Evolutionary conservation across 345 rosid genomes (phyloP).

Genomic region (Firmiana major): DNA sequence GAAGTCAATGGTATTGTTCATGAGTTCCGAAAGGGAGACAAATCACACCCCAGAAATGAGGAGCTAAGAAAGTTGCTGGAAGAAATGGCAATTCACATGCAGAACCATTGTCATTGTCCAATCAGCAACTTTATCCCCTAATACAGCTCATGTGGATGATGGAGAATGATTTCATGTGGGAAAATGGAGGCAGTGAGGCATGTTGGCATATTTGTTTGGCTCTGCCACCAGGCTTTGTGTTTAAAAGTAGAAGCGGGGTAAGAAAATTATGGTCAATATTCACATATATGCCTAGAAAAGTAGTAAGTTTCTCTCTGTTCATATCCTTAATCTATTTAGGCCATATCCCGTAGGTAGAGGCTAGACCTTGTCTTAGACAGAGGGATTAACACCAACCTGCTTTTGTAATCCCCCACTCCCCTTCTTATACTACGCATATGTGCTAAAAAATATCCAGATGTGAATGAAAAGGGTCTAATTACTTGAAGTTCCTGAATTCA

Average conservation of each 20-base stretch:
- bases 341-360: background rate
- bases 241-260: background rate
- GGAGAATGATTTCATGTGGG: background rate
- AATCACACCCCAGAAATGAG: slow-evolving; percentile 31
- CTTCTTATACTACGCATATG: background rate
- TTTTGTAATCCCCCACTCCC: background rate
- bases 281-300: background rate
- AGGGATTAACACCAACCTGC: background rate
- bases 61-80: slow-evolving; percentile 29
- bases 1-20: slow-evolving; percentile 45
- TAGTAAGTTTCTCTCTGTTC: background rate
- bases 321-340: background rate
- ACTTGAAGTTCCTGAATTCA: background rate
- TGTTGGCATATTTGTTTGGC: background rate
- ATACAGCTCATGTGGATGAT: background rate
- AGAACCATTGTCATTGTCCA: slow-evolving; percentile 10
- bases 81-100: slow-evolving; percentile 28
- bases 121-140: background rate
- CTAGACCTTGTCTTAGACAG: background rate
- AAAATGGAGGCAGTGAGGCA: background rate
- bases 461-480: background rate
- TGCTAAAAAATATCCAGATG: background rate
- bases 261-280: slow-evolving; percentile 1
- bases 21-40: slow-evolving; percentile 51
- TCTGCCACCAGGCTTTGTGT: background rate